Conservation (phyloP, 148 eudicot species). For the Selenicereus undatus region DNA sequence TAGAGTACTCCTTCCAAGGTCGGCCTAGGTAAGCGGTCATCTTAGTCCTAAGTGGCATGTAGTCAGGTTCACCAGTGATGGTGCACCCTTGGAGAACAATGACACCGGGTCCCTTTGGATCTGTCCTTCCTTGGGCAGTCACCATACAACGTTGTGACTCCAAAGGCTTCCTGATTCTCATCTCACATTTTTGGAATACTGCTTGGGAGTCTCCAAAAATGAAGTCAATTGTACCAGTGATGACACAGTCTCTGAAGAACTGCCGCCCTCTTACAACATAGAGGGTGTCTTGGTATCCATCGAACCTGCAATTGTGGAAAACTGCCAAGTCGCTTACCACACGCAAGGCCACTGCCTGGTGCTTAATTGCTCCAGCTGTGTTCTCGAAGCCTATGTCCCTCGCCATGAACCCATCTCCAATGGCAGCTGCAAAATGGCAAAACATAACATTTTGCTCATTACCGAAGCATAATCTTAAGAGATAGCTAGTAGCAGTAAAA, state of each 20-base stretch:
- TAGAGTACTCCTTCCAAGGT: slow-evolving; percentile 54
- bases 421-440: slow-evolving; percentile 18
- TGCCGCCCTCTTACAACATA: slow-evolving; percentile 45
- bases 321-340: slow-evolving; percentile 33
- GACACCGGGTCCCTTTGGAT: slow-evolving; percentile 32
- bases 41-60: slow-evolving; percentile 12
- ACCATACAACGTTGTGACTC: slow-evolving; percentile 44
- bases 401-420: slow-evolving; percentile 40
- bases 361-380: slow-evolving; percentile 33
- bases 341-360: slow-evolving; percentile 36
- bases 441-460: background rate
- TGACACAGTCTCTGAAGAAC: slow-evolving; percentile 55
- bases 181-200: slow-evolving; percentile 57
- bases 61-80: slow-evolving; percentile 29
- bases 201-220: slow-evolving; percentile 60
- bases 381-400: slow-evolving; percentile 40
- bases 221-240: slow-evolving; percentile 66
- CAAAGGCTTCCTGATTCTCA: slow-evolving; percentile 45
- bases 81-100: slow-evolving; percentile 49
- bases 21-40: slow-evolving; percentile 45
- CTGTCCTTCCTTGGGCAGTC: slow-evolving; percentile 58
- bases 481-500: no score
- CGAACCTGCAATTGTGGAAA: slow-evolving; percentile 34
- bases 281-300: slow-evolving; percentile 37
- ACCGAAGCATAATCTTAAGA: no score